Conservation (phyloP, 139 green algal species). For the Chlamydomonas sp. region DNA sequence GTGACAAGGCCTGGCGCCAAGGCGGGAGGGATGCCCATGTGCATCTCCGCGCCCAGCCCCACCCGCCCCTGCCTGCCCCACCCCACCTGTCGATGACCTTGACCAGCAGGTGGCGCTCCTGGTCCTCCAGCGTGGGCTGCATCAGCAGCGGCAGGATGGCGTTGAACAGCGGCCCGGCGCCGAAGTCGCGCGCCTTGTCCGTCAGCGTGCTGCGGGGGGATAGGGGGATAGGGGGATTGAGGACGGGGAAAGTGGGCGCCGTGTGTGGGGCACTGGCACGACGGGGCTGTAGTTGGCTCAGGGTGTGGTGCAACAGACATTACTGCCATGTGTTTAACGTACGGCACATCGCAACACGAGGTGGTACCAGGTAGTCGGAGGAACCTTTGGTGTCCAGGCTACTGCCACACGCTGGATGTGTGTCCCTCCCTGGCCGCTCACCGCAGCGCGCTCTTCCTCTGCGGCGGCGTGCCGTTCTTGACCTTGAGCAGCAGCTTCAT, state of each 20-base stretch:
- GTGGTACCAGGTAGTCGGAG: too few species aligned
- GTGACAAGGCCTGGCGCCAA: too few species aligned
- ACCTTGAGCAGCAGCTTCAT: slow-evolving; percentile 99
- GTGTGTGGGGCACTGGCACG: too few species aligned
- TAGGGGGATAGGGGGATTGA: background rate
- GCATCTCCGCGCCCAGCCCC: background rate
- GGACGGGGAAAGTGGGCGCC: too few species aligned
- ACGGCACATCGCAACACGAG: too few species aligned
- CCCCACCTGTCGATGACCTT: slow-evolving; percentile 61
- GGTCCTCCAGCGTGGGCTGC: slow-evolving; percentile 97
- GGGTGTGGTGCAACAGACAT: too few species aligned
- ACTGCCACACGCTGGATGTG: too few species aligned
- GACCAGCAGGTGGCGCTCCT: slow-evolving; percentile 94
- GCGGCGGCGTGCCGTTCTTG: slow-evolving; percentile 98
- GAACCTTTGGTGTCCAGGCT: too few species aligned
- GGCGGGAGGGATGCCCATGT: background rate
- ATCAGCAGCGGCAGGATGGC: slow-evolving; percentile 99
- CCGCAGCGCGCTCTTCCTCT: slow-evolving; percentile 96
- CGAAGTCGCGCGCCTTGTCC: slow-evolving; percentile 97
- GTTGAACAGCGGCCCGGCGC: slow-evolving; percentile 96
- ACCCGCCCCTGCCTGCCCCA: background rate
- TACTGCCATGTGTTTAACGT: too few species aligned
- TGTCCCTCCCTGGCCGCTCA: background rate
- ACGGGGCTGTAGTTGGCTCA: too few species aligned
- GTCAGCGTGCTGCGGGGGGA: slow-evolving; percentile 80